Conservation (phyloP, 441 rosid genomes). For the Gossypium trilobum region DNA sequence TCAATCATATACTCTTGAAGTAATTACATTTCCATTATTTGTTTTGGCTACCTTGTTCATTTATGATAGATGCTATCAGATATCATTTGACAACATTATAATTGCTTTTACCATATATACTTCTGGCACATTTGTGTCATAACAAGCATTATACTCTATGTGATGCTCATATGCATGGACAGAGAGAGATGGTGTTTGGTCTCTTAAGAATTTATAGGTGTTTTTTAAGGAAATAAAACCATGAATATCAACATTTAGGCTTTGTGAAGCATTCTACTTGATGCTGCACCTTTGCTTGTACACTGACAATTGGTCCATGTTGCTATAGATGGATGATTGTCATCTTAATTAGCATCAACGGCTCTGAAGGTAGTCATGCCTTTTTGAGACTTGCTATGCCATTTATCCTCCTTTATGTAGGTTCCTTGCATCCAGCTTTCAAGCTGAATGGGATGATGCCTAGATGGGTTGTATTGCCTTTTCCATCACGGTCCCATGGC, state of each 20-base stretch:
- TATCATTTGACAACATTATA: neutral
- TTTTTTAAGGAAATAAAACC: neutral
- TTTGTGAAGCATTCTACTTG: conserved; percentile 2
- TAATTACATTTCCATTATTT: neutral
- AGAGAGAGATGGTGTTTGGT: neutral
- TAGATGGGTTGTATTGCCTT: neutral
- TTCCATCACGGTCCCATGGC: neutral
- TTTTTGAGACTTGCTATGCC: neutral
- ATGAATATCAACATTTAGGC: neutral
- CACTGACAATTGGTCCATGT: neutral
- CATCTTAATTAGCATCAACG: neutral
- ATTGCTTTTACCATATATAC: neutral
- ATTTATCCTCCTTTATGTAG: neutral
- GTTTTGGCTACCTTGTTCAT: neutral
- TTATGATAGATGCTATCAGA: neutral
- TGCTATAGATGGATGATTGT: neutral
- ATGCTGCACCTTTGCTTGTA: neutral
- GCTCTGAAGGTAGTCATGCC: neutral
- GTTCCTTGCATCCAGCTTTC: neutral
- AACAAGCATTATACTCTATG: neutral
- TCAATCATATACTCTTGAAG: neutral
- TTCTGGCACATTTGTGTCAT: neutral
- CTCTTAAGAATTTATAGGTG: neutral
- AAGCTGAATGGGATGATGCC: neutral
- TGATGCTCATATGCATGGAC: neutral